Base-by-base conservation (phyloP, 305 asterid species). In the Striga hermonthica region DNA sequence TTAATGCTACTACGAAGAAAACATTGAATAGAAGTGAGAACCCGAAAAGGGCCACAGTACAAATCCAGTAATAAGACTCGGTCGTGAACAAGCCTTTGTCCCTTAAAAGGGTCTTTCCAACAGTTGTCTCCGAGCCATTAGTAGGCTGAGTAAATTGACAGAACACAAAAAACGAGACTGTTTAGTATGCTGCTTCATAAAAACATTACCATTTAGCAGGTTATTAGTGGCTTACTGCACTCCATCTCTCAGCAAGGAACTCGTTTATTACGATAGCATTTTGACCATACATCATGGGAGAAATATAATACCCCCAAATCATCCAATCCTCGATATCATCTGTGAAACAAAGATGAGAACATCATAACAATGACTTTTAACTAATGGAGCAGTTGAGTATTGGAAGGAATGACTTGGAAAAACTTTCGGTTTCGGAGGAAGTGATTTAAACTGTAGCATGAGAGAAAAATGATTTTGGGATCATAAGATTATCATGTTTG, bases 201-300 rank as follows among this genome's bases (percentile, higher is more conserved):
- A 39, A 39, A 39, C 44, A 39, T 39, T 39, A 39, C 5, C 44
- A 39, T 39, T 39, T 39, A 43, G 9, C 9, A 6, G 3, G 60
- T 53, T 15, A 44, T 53, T 38, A 37, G 50, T 53, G 37, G 60
- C 90, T 80, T 76, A 87, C 95, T 36, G 81, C 47, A 65, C 84
- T 81, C 97, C 97, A 90, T 80, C 95, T 83, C 22, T 87, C 83
- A 12, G 76, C 56, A 3, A 87, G 86, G 70, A 87, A 90, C 69
- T 90, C 97, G 4, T 87, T 87, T 13, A 87, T 81, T 74, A 88
- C 91, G 13, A 90, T 81, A 10, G 97, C 95, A 45, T 90, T 90
- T 41, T 90, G 95, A 31, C 91, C 97, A 16, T 90, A 90, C 91
- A 81, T 87, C 97, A 90, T 85, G n/a, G 95, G 95, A 65, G 97